Evolutionary conservation across 139 green algal species (phyloP).

Genomic region (Coccomyxa sp.): DNA sequence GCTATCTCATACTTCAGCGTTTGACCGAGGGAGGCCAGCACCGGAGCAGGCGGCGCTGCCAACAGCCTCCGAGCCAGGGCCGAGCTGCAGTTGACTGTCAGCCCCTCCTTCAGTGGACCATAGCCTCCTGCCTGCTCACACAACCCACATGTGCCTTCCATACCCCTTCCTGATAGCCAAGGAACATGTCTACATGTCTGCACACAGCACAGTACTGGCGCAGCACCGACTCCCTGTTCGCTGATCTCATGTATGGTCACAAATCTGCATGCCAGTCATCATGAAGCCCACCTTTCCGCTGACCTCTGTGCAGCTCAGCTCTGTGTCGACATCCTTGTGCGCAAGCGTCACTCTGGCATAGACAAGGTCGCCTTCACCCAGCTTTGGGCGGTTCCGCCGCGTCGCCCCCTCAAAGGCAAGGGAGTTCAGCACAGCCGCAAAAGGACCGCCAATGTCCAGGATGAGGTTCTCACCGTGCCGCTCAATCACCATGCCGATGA

Average conservation of each 20-base stretch:
- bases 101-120: slow-evolving; percentile 62
- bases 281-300: slow-evolving; percentile 41
- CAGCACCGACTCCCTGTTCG: too few species aligned
- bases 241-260: too few species aligned
- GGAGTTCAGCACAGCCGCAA: slow-evolving; percentile 61
- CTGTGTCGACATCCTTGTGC: slow-evolving; percentile 57
- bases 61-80: slow-evolving; percentile 43
- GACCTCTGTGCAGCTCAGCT: slow-evolving; percentile 64
- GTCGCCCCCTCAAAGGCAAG: slow-evolving; percentile 83
- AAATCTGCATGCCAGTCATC: too few species aligned
- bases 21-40: slow-evolving; percentile 51
- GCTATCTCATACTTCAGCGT: slow-evolving; percentile 71
- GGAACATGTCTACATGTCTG: too few species aligned
- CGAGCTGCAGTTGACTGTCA: slow-evolving; percentile 27
- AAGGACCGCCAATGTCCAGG: slow-evolving; percentile 76
- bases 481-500: slow-evolving; percentile 70
- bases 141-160: not conserved
- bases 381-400: slow-evolving; percentile 69
- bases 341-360: slow-evolving; percentile 65
- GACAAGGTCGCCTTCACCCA: slow-evolving; percentile 62
- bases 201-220: too few species aligned
- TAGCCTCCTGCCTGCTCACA: slow-evolving; percentile 45
- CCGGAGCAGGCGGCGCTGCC: slow-evolving; percentile 24
- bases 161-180: not conserved
- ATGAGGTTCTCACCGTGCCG: slow-evolving; percentile 64